A percentile compares a stretch with the other conserved stretches of the same genome.
Evolutionary conservation across 2,329 filamentous ascomycete genomes (phyloP).

Genomic region (Apiospora hydei): DNA sequence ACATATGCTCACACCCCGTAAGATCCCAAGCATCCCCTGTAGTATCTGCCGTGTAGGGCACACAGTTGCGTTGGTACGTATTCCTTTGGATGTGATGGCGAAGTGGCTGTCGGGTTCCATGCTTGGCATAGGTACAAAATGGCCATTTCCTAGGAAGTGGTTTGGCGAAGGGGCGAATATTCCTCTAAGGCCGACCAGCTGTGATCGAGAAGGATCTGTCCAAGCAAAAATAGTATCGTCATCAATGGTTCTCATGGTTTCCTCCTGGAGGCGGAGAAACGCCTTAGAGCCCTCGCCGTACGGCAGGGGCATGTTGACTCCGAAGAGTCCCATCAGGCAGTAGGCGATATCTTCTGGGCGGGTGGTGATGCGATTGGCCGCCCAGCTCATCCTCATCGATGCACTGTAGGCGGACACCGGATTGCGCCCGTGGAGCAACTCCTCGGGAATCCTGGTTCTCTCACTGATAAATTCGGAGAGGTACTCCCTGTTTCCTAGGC

Average conservation of each 20-base stretch:
- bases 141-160: not conserved
- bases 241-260: slow-evolving; percentile 26
- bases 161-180: not conserved
- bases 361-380: slow-evolving; percentile 27
- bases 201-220: not conserved
- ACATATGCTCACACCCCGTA: not conserved
- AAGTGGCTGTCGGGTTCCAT: not conserved
- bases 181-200: not conserved
- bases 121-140: not conserved
- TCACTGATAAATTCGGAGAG: not conserved
- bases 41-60: not conserved
- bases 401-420: not conserved
- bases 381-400: slow-evolving; percentile 26
- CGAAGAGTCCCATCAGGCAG: slow-evolving; percentile 31
- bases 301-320: slow-evolving; percentile 28
- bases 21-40: too few species aligned
- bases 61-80: not conserved
- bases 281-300: slow-evolving; percentile 31
- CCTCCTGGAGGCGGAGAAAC: slow-evolving; percentile 29
- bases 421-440: not conserved
- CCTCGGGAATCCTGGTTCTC: not conserved
- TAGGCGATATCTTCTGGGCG: slow-evolving; percentile 30
- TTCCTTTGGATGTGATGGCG: not conserved
- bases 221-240: slow-evolving; percentile 22
- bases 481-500: not conserved